Evolutionary conservation across 306 rosid genomes (phyloP).

Genomic region (Prosopis cineraria): DNA sequence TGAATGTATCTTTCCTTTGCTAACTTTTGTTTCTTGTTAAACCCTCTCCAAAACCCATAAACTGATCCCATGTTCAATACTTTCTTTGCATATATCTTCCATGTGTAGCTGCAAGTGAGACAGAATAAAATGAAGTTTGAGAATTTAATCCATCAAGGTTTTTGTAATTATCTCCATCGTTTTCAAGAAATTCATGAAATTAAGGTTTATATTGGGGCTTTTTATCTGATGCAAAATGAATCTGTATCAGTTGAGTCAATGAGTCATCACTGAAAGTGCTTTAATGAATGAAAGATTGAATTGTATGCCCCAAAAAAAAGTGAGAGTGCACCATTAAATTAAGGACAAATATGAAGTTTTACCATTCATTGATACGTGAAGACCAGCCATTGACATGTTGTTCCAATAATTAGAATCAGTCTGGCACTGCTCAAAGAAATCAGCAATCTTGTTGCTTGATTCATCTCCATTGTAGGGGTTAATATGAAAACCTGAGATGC

Average conservation of each 20-base stretch:
- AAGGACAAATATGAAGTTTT: not conserved
- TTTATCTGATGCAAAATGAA: not conserved
- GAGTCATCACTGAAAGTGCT: not conserved
- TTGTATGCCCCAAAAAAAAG: too few species aligned
- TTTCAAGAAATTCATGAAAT: not conserved
- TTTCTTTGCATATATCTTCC: slow-evolving; percentile 95
- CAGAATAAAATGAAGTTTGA: not conserved
- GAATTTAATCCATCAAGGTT: slow-evolving; percentile 14
- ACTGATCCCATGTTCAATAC: slow-evolving; percentile 83
- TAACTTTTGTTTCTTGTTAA: slow-evolving; percentile 69
- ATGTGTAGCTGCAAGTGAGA: slow-evolving; percentile 70
- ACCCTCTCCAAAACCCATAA: slow-evolving; percentile 83
- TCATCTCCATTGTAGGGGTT: slow-evolving; percentile 76
- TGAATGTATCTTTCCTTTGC: slow-evolving; percentile 86
- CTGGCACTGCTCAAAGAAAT: slow-evolving; percentile 84
- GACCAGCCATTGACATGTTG: slow-evolving; percentile 61
- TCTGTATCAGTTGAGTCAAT: too few species aligned
- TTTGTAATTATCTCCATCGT: not conserved
- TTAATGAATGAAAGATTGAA: too few species aligned
- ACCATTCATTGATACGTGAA: slow-evolving; percentile 84
- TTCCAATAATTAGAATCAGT: slow-evolving; percentile 63
- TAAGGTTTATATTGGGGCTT: too few species aligned
- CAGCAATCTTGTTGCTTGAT: slow-evolving; percentile 77
- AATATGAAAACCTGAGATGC: slow-evolving; percentile 81
- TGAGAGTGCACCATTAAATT: not conserved